Evolutionary conservation across 2,329 filamentous ascomycete genomes (phyloP), one percentile per base, ranked within the genome.

Genomic region (Calonectria hongkongensis): DNA sequence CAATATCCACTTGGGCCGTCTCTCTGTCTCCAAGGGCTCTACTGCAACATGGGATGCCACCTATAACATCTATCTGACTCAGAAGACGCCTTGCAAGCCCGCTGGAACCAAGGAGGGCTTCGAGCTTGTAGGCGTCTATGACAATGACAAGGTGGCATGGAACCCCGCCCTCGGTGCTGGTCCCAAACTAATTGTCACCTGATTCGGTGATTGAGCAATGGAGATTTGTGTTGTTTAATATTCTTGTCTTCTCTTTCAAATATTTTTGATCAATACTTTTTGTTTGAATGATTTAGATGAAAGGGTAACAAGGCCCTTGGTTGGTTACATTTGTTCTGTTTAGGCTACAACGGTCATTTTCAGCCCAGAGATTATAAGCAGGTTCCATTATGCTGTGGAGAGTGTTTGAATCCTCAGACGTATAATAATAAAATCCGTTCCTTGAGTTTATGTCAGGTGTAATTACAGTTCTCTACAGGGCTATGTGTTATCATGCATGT

Each of bases 1-100:
- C 70, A 74, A 81, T 74, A 74, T 68, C 13, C 62, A 80, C 33
- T 48, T 80, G 6, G 77, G 72, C 18, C 75, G 75, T 21, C 64
- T 77, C 3, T 67, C 62, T 1, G 66, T 50, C 33, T n/a, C n/a
- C 2, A 50, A 66, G 25, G 70, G 70, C 10, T 65, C n/a, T 9
- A 51, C 43, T 28, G 74, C 74, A 2, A 72, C 64, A 8, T 76
- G 72, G 72, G 74, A 76, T 39, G 74, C 75, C n/a, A 77, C 66
- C 8, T 76, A 76, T 36, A 65, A 33, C n/a, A 41, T 58, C 10
- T 75, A 76, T 50, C 58, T 76, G 28, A 75, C 75, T 5, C 16
- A 74, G 48, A 71, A 70, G 62, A 74, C 73, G 3, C 54, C 70
- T 16, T 77, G 75, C 70, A 74, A 77, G 66, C 58, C 72, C 10